Evolutionary conservation across 139 green algal genomes (phyloP).

Genomic region (Tetraselmis chui): DNA sequence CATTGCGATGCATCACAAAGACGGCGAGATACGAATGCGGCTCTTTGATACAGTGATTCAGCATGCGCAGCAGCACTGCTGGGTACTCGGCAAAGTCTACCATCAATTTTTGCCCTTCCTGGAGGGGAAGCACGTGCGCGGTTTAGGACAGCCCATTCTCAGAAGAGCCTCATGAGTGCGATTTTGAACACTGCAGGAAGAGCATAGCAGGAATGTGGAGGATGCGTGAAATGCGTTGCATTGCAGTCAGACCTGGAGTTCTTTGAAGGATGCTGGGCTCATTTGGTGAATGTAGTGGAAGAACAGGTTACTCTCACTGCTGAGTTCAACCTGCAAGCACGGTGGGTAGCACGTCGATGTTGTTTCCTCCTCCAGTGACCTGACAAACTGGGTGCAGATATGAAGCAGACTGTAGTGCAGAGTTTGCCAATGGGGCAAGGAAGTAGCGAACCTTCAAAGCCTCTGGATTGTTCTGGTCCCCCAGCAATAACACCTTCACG

Average conservation of each 20-base stretch:
- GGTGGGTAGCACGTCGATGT: background rate
- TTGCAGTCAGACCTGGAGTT: constrained; percentile 25
- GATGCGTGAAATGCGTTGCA: background rate
- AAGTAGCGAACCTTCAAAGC: constrained; percentile 20
- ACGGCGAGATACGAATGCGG: constrained; percentile 51
- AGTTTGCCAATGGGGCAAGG: too few relatives aligned
- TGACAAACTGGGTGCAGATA: background rate
- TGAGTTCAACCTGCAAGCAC: constrained; percentile 44
- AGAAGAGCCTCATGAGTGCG: background rate
- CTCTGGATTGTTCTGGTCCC: constrained; percentile 24
- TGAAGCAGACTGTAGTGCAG: too few relatives aligned
- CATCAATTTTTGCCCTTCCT: constrained; percentile 60
- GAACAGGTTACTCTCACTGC: constrained; percentile 62
- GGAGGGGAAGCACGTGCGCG: too few relatives aligned
- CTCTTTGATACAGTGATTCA: constrained; percentile 54
- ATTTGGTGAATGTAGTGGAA: constrained; percentile 58
- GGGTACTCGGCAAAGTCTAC: constrained; percentile 55
- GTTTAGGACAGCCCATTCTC: too few relatives aligned
- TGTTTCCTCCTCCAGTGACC: background rate
- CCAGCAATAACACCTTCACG: constrained; percentile 48
- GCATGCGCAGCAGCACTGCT: constrained; percentile 46
- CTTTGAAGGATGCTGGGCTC: constrained; percentile 31
- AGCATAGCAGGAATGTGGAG: background rate
- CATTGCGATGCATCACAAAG: constrained; percentile 43
- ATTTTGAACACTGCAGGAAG: background rate